phyloP scores from a whole-genome alignment of 1,139 yeast genomes.

The Lodderomyces parapsilosis region DNA sequence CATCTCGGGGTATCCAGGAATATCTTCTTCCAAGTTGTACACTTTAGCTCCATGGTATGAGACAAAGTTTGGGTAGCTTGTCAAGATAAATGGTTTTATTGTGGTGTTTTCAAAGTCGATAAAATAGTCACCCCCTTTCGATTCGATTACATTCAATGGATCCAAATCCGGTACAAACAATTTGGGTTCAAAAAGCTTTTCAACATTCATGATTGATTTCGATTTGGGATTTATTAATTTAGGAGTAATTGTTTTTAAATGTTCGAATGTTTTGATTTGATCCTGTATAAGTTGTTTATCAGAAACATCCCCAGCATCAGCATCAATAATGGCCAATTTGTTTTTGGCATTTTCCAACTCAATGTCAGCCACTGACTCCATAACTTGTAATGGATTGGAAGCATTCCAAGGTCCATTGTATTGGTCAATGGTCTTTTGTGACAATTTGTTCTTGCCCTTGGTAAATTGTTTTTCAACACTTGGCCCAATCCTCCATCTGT shows the following conservation, averaged over 20 bases:
- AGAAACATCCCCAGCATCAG: slow-evolving; percentile 46
- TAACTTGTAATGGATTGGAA: slow-evolving; percentile 55
- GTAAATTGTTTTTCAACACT: slow-evolving; percentile 76
- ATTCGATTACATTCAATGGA: slow-evolving; percentile 75
- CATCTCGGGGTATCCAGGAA: slow-evolving; percentile 66
- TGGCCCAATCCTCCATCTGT: slow-evolving; percentile 92
- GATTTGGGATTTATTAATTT: slow-evolving; percentile 52
- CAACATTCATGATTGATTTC: slow-evolving; percentile 54
- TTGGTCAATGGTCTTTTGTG: slow-evolving; percentile 43
- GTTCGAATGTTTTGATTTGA: slow-evolving; percentile 58
- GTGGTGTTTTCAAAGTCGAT: slow-evolving; percentile 80
- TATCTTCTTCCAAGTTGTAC: slow-evolving; percentile 69
- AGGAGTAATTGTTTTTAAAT: slow-evolving; percentile 55
- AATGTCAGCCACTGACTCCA: slow-evolving; percentile 61
- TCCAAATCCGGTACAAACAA: slow-evolving; percentile 80
- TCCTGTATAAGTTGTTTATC: slow-evolving; percentile 44
- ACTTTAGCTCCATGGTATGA: slow-evolving; percentile 87
- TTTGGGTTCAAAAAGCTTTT: slow-evolving; percentile 69
- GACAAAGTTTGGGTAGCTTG: slow-evolving; percentile 77
- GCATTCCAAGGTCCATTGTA: slow-evolving; percentile 76
- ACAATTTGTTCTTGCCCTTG: slow-evolving; percentile 57
- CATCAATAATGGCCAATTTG: slow-evolving; percentile 54
- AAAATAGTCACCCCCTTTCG: slow-evolving; percentile 43
- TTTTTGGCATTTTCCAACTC: slow-evolving; percentile 64
- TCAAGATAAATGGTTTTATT: slow-evolving; percentile 78